phyloP scores from a whole-genome alignment of 2,329 filamentous ascomycete genomes.

The Scedosporium aurantiacum region DNA sequence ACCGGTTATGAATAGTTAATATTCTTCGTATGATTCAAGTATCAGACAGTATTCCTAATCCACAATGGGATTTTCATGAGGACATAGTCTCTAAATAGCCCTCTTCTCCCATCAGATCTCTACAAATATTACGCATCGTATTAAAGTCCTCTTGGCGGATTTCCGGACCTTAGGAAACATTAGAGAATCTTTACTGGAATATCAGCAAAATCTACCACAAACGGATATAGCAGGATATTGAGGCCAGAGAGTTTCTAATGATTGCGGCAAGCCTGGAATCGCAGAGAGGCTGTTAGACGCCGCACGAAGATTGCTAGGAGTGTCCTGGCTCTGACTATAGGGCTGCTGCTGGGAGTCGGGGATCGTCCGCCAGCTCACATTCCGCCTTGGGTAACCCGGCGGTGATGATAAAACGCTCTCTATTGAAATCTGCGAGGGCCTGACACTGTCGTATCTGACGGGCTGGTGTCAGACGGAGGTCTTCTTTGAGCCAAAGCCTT shows the following conservation, averaged over 20 bases:
- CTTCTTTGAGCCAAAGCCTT: constrained; percentile 19
- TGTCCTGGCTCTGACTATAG: constrained; percentile 1
- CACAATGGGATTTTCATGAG: too few relatives aligned
- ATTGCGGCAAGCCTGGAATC: constrained; percentile 5
- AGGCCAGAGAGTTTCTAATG: constrained; percentile 1
- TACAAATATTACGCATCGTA: too few relatives aligned
- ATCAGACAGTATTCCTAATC: too few relatives aligned
- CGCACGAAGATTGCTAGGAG: constrained; percentile 14
- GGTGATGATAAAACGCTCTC: constrained; percentile 6
- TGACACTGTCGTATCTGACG: constrained; percentile 22
- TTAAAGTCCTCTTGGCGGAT: too few relatives aligned
- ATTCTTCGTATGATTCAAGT: too few relatives aligned
- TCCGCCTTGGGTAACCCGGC: constrained; percentile 15
- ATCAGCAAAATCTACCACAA: too few relatives aligned
- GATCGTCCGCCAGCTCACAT: constrained; percentile 26
- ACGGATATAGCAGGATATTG: too few relatives aligned
- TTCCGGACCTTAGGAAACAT: too few relatives aligned
- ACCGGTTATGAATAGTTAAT: too few relatives aligned
- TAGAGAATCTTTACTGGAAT: too few relatives aligned
- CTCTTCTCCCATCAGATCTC: too few relatives aligned
- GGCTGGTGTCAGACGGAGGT: constrained; percentile 21
- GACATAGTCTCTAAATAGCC: too few relatives aligned
- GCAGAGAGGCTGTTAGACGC: constrained; percentile 10
- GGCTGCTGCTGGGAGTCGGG: constrained; percentile 30
- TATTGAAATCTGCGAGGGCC: constrained; percentile 18